Evolutionary conservation across 768 basidiomycete species (phyloP).

Genomic region (Neoboletus brunneissimus): DNA sequence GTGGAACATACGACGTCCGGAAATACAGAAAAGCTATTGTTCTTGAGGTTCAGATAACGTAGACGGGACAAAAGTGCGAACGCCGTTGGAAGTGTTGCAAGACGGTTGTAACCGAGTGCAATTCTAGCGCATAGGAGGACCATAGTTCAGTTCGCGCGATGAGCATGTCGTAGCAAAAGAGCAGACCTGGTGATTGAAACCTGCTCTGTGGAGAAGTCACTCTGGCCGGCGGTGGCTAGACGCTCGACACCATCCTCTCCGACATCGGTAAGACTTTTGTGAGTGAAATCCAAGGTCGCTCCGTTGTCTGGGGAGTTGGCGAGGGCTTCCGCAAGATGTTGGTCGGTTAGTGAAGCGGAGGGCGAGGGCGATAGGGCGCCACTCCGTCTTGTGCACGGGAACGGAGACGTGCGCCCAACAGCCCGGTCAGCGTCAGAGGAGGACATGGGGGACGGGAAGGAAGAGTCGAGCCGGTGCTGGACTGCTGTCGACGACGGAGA

Average conservation of each 20-base stretch:
- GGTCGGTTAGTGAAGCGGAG: slow-evolving; percentile 47
- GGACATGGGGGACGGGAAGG: slow-evolving; percentile 24
- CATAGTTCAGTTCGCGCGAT: slow-evolving; percentile 5
- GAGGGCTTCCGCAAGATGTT: slow-evolving; percentile 65
- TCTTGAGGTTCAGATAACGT: slow-evolving; percentile 84
- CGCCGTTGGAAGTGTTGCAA: slow-evolving; percentile 71
- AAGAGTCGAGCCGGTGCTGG: slow-evolving; percentile 12
- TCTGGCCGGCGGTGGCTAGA: slow-evolving; percentile 60
- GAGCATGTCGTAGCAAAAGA: slow-evolving; percentile 5
- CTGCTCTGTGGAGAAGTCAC: slow-evolving; percentile 45
- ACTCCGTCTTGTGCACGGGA: slow-evolving; percentile 22
- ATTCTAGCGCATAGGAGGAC: slow-evolving; percentile 48
- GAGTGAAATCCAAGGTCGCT: slow-evolving; percentile 80
- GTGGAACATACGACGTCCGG: slow-evolving; percentile 74
- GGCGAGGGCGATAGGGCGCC: slow-evolving; percentile 30
- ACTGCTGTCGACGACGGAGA: slow-evolving; percentile 1
- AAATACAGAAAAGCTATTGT: slow-evolving; percentile 77
- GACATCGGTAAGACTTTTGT: slow-evolving; percentile 74
- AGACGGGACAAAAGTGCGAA: slow-evolving; percentile 71
- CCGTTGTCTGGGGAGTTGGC: slow-evolving; percentile 70
- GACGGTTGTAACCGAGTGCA: slow-evolving; percentile 80
- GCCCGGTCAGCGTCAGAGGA: slow-evolving; percentile 30
- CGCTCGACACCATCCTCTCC: slow-evolving; percentile 72
- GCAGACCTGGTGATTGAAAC: slow-evolving; percentile 60
- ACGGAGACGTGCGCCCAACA: slow-evolving; percentile 29